Percentiles rank a stretch among this genome's conserved stretches.
phyloP scores from a whole-genome alignment of 768 basidiomycete genomes.

The Coprinellus micaceus region DNA sequence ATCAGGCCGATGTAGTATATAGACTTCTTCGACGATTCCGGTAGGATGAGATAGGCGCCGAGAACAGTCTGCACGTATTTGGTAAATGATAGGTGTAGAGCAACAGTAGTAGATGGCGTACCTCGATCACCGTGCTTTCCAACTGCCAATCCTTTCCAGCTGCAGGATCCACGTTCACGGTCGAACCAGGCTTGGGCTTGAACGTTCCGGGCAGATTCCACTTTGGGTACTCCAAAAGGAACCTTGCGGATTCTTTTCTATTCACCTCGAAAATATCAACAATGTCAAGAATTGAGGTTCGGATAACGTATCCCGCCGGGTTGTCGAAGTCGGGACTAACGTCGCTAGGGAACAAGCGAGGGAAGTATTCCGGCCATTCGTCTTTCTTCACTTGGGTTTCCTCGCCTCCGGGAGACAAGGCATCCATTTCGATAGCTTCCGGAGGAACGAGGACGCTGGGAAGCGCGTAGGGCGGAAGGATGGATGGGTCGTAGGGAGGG shows the following conservation, averaged over 20 bases:
- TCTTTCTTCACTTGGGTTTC: constrained; percentile 74
- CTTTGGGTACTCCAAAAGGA: constrained; percentile 81
- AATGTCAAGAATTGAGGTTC: constrained; percentile 69
- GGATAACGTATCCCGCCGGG: constrained; percentile 75
- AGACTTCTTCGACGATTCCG: constrained; percentile 70
- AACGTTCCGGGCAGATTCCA: constrained; percentile 85
- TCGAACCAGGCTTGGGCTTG: constrained; percentile 68
- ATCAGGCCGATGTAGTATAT: constrained; percentile 87
- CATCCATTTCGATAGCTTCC: constrained; percentile 79
- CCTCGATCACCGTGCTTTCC: constrained; percentile 87
- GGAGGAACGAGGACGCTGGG: constrained; percentile 84
- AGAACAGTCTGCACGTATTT: constrained; percentile 56
- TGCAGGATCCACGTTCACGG: constrained; percentile 45
- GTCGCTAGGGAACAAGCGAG: constrained; percentile 64
- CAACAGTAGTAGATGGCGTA: constrained; percentile 21
- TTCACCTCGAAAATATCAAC: constrained; percentile 93
- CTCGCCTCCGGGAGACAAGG: constrained; percentile 46
- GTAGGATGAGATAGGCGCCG: constrained; percentile 69
- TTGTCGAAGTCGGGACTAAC: constrained; percentile 74
- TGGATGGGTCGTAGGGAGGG: constrained; percentile 33
- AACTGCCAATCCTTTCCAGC: constrained; percentile 78
- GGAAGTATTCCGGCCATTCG: constrained; percentile 74
- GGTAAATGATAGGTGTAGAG: neutral
- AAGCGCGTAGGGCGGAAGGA: constrained; percentile 55
- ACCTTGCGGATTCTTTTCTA: constrained; percentile 87